Conservation (phyloP, 805 yeast genomes). For the Suhomyces emberorum region DNA sequence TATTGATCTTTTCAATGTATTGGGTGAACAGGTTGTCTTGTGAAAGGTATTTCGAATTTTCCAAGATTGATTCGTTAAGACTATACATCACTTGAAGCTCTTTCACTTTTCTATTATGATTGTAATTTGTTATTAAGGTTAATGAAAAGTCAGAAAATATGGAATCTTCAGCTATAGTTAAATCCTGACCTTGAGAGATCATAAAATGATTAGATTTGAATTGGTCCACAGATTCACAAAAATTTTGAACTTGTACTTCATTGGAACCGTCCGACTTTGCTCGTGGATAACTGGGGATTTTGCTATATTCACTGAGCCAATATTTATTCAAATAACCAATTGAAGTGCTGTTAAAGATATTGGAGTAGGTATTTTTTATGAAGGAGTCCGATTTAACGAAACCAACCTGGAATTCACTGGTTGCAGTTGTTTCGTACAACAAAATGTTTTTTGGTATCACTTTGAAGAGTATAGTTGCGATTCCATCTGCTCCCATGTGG, state of each 20-base stretch:
- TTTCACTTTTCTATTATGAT: slow-evolving; percentile 14
- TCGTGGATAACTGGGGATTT: slow-evolving; percentile 20
- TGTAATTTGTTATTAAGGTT: slow-evolving; percentile 13
- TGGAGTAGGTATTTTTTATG: neutral
- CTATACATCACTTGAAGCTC: slow-evolving; percentile 20
- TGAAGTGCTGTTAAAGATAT: slow-evolving; percentile 14
- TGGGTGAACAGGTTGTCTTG: neutral
- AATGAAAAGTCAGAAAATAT: neutral
- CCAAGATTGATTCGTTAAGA: slow-evolving; percentile 19
- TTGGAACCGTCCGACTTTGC: neutral
- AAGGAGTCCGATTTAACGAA: slow-evolving; percentile 18
- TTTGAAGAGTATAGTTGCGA: slow-evolving; percentile 22
- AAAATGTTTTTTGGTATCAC: slow-evolving; percentile 24
- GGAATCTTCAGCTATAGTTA: neutral
- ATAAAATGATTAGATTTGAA: slow-evolving; percentile 14
- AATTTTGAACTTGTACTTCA: slow-evolving; percentile 4
- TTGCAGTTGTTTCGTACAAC: slow-evolving; percentile 25
- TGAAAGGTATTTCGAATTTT: slow-evolving; percentile 10
- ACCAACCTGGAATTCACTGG: slow-evolving; percentile 22
- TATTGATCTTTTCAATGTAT: neutral
- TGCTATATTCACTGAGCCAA: slow-evolving; percentile 19
- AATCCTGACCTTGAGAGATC: neutral
- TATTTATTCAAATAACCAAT: slow-evolving; percentile 19
- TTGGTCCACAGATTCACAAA: slow-evolving; percentile 11
- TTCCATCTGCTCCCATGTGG: slow-evolving; percentile 15